phyloP scores from a whole-genome alignment of 441 rosid species.

The Viola pubescens region DNA sequence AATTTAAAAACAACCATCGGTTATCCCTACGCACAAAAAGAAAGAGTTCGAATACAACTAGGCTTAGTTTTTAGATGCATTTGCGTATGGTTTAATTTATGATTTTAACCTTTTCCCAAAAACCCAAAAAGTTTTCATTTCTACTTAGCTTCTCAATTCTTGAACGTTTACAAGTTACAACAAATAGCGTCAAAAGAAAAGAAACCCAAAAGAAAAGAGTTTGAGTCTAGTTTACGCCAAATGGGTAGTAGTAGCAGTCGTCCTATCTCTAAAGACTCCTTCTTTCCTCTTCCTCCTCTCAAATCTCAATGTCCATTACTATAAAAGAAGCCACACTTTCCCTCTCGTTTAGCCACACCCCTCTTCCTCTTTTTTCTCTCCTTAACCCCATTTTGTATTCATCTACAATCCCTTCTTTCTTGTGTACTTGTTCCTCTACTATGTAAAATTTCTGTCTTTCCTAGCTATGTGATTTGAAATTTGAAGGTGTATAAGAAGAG shows the following conservation, averaged over 20 bases:
- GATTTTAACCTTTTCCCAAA: slow-evolving; percentile 17
- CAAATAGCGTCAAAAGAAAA: slow-evolving; percentile 36
- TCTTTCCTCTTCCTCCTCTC: slow-evolving; percentile 20
- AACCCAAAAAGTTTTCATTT: slow-evolving; percentile 3
- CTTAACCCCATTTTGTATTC: not conserved
- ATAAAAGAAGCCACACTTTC: slow-evolving; percentile 36
- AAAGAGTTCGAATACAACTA: slow-evolving; percentile 14
- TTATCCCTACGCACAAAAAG: slow-evolving; percentile 19
- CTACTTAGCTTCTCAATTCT: slow-evolving; percentile 10
- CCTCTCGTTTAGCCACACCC: slow-evolving; percentile 22
- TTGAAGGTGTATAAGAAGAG: slow-evolving; percentile 10
- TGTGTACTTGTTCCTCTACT: slow-evolving; percentile 5
- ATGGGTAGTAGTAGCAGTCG: slow-evolving; percentile 25
- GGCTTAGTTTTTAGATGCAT: slow-evolving; percentile 14
- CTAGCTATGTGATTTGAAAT: not conserved
- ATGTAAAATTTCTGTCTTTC: not conserved
- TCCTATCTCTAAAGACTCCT: slow-evolving; percentile 29
- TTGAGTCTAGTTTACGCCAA: slow-evolving; percentile 94
- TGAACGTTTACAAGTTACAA: slow-evolving; percentile 10
- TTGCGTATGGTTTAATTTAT: slow-evolving; percentile 22
- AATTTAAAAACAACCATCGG: slow-evolving; percentile 12
- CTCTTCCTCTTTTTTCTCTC: slow-evolving; percentile 2
- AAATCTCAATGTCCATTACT: slow-evolving; percentile 26
- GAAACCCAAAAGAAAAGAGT: no score
- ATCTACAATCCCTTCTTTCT: not conserved